Evolutionary conservation across 73 alveolate genomes (phyloP), one percentile per base, ranked within the genome.

Genomic region (Uronychia binucleata): DNA sequence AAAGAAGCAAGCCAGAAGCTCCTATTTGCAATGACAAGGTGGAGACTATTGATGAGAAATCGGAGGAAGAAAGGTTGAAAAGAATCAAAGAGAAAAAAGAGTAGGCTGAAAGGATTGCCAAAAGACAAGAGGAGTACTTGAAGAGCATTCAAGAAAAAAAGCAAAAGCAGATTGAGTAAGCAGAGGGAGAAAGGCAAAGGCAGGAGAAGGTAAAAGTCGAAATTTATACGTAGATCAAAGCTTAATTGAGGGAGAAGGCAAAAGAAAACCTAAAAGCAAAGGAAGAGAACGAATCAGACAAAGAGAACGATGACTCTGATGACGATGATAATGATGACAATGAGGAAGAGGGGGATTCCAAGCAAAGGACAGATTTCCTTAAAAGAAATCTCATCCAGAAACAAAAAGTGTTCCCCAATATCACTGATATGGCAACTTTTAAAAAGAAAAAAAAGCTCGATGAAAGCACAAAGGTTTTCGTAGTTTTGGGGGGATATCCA

Each of bases 401-500:
- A 77, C 67, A 59, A 34, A 85, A 86, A 11, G 84, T 86, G 14
- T 81, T 84, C 74, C 90, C 95, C 0, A 87, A 85, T 60, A 83
- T 94, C n/a, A 94, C 96, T 30, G 96, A 93, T 34, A 46, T 94
- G 75, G 90, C 75, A 1, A 59, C 76, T 28, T 94, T 94, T 94
- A 92, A 89, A 86, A 92, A 92, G 90, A 94, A 94, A 83, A 33
- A 91, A 74, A 82, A 86, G 78, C 84, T 94, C 0, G 92, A 82
- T 33, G 90, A 86, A 25, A 85, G 86, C 30, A 83, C 91, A 0
- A 92, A 90, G 80, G 93, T 94, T 27, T 98, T 93, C 78, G 77
- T 95, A 29, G 86, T 97, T 46, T 35, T 93, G 30, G 99, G 99
- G 31, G 99, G 99, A n/a, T 96, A 94, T 91, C 93, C 93, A 5